These are phyloP conservation scores for Vanrija pseudolonga DNA, from an alignment of 1,284 basidiomycete genomes.

Conservation along the genomic window DNA sequence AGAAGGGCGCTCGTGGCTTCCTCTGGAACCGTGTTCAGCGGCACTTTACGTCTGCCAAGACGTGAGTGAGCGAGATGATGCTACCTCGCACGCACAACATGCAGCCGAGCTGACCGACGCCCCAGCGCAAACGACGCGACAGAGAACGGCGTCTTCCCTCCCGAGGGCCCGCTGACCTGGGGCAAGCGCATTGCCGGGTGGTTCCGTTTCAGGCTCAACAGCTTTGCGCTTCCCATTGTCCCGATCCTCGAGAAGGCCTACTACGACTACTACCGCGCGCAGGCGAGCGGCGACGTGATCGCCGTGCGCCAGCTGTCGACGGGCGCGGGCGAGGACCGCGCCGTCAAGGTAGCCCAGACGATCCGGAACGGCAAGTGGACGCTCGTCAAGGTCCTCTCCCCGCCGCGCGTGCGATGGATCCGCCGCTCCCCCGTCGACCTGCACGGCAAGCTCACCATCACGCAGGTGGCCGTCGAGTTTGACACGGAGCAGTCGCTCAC, in stretches of 20 bases:
- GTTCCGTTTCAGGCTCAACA: not conserved
- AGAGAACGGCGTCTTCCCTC: not conserved
- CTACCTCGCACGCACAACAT: too few relatives aligned
- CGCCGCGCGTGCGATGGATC: conserved; percentile 6
- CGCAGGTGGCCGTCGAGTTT: conserved; percentile 7
- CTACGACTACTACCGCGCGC: conserved; percentile 9
- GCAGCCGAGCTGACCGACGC: too few relatives aligned
- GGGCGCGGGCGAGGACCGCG: conserved; percentile 4
- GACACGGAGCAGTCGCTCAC: conserved; percentile 11
- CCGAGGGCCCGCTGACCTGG: not conserved
- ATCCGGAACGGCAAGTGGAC: conserved; percentile 2
- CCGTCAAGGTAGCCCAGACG: not conserved
- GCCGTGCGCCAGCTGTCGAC: not conserved
- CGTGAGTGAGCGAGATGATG: not conserved
- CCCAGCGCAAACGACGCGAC: not conserved
- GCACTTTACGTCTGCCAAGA: not conserved
- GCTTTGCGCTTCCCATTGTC: not conserved
- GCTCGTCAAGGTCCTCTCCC: not conserved
- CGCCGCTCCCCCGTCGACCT: conserved; percentile 2
- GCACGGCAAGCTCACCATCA: not conserved
- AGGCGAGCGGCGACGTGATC: not conserved
- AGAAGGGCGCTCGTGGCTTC: not conserved
- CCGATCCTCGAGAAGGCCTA: conserved; percentile 2
- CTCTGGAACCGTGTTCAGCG: not conserved
- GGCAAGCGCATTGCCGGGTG: not conserved